Base-by-base conservation (phyloP, 352 stramenopile species). In the Poterioochromonas sp. region DNA sequence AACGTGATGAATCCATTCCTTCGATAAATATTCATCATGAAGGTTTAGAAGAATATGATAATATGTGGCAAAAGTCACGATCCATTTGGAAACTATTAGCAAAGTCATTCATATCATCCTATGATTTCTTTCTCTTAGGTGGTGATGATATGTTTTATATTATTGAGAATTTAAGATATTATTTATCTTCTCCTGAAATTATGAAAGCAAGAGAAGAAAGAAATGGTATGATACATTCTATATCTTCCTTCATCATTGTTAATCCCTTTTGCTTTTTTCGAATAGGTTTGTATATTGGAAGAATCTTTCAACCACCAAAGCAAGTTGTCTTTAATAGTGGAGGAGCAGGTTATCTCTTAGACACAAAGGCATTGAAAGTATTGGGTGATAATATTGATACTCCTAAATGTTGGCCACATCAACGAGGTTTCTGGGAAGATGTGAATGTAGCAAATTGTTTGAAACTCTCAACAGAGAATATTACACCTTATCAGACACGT, bases 91-190 rank as follows among this genome's bases (percentile, higher is more conserved):
- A 76, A 34, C 41, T 32, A 29, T 47, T 76, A 15, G 5, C 8
- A 5, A 2, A 40, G 20, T 29, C 62, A 37, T 76, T 39, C 20
- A 15, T 32, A 5, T 1, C 37, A 20, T 3, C 37, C 29, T 76
- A 40, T 64, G 69, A 76, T 26, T 76, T 5, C 5, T 76, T 76
- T 34, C n/a, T 76, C 1, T 44, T 76, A 35, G 69, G 69, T 29
- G 69, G 69, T 64, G 69, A 76, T 64, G 69, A 76, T 43, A 76
- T 76, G 69, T 76, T 43, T 44, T 64, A 64, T n/a, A 64, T 76
- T 47, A 34, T 76, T 29, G 69, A 76, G 44, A 76, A 76, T 49
- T 34, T 76, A 32, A 15, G 44, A 18, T 0, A 41, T 5, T 76
- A 76, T 43, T 34, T 76, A 15, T 26, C 2, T 29, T 58, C 39